Evolutionary conservation across 371 early-diverging fungal genomes (phyloP).

Genomic region (Antonospora locustae): DNA sequence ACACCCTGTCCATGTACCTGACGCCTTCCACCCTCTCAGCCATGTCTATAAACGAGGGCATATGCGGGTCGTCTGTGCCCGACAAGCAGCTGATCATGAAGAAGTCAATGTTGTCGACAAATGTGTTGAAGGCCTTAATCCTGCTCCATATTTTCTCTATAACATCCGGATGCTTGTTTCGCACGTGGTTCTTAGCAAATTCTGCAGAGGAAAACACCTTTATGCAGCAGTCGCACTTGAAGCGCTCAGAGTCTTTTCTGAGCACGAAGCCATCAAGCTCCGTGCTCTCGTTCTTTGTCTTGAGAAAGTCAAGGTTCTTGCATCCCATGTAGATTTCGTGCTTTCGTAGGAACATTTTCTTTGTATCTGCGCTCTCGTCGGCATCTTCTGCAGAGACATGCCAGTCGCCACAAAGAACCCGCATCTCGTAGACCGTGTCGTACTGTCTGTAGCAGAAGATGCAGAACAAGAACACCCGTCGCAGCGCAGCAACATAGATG

Average conservation of each 20-base stretch:
- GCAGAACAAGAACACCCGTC: slow-evolving; percentile 2
- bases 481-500: background rate
- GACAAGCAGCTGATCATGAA: too few species aligned
- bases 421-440: slow-evolving; percentile 2
- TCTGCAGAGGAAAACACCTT: background rate
- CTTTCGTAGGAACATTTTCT: background rate
- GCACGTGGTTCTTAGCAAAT: background rate
- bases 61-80: too few species aligned
- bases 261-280: background rate
- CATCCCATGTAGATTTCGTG: background rate
- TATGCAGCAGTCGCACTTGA: background rate
- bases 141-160: background rate
- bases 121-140: background rate
- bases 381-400: background rate
- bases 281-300: background rate
- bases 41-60: too few species aligned
- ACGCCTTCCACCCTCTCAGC: too few species aligned
- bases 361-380: background rate
- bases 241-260: background rate
- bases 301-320: background rate
- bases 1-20: too few species aligned
- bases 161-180: background rate
- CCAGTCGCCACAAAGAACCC: background rate
- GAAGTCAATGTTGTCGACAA: background rate
- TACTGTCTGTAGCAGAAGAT: background rate